Conservation (phyloP, 352 stramenopile species). For the Phytopythium montanum region DNA sequence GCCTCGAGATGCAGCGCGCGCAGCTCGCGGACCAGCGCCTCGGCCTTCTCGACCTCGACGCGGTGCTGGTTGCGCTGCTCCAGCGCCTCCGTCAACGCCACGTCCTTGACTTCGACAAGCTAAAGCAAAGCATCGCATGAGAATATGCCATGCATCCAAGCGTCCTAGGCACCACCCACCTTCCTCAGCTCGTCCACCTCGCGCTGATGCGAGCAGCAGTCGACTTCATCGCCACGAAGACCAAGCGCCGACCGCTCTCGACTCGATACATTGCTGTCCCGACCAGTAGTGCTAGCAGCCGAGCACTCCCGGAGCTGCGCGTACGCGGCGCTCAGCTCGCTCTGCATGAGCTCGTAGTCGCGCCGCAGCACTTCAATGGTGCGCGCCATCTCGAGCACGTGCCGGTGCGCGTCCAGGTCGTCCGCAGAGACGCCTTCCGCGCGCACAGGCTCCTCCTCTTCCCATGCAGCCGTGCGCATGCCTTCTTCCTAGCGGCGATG, state of each 20-base stretch:
- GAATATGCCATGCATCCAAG: background rate
- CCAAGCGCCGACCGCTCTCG: background rate
- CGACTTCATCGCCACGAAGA: background rate
- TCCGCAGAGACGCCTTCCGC: conserved; percentile 9
- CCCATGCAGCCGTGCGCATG: background rate
- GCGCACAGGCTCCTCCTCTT: background rate
- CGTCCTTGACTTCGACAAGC: conserved; percentile 51
- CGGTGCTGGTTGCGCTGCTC: conserved; percentile 57
- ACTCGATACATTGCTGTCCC: background rate
- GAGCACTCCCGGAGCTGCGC: conserved; percentile 40
- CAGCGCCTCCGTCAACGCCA: conserved; percentile 47
- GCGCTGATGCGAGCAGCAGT: conserved; percentile 6
- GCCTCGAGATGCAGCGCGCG: conserved; percentile 23
- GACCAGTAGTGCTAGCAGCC: background rate
- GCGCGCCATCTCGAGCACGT: conserved; percentile 61
- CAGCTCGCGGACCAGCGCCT: conserved; percentile 35
- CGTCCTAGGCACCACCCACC: background rate
- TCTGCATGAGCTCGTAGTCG: conserved; percentile 55
- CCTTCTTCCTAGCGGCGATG: background rate
- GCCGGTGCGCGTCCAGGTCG: conserved; percentile 43
- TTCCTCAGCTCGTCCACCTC: conserved; percentile 7
- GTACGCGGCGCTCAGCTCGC: conserved; percentile 48
- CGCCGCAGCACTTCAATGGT: conserved; percentile 58
- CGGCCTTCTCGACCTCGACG: conserved; percentile 39
- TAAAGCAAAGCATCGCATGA: background rate